phyloP scores from a whole-genome alignment of 2,329 filamentous ascomycete genomes.

The Ophiostoma tasmaniense region DNA sequence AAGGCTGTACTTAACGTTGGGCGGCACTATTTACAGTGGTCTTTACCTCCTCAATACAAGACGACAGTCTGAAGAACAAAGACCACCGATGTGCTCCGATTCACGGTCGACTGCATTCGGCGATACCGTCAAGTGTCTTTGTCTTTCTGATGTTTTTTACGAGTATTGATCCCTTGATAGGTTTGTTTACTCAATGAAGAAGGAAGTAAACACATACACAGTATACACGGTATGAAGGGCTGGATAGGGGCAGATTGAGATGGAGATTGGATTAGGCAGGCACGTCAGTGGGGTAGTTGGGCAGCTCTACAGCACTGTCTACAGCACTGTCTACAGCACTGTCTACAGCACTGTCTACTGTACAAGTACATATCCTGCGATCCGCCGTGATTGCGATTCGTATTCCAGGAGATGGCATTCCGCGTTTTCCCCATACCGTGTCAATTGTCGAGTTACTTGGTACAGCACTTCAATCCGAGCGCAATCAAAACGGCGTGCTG shows the following conservation, averaged over 20 bases:
- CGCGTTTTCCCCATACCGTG: neutral
- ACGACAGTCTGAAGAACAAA: too few species aligned
- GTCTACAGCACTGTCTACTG: too few species aligned
- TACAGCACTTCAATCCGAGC: neutral
- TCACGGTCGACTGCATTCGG: neutral
- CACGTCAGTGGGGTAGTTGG: neutral
- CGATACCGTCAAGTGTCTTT: neutral
- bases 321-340: too few species aligned
- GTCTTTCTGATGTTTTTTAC: too few species aligned
- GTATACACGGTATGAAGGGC: neutral
- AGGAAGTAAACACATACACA: neutral
- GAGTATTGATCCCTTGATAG: too few species aligned
- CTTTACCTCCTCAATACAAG: too few species aligned
- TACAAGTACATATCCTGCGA: too few species aligned
- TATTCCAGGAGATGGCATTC: neutral
- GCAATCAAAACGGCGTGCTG: too few species aligned
- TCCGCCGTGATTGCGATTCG: neutral
- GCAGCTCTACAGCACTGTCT: neutral
- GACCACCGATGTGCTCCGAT: neutral
- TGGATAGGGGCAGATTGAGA: neutral
- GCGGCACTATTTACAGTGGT: too few species aligned
- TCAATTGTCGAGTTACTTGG: too few species aligned
- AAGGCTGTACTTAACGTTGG: too few species aligned
- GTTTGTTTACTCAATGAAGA: too few species aligned
- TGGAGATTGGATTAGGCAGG: neutral